Conservation (phyloP, 225 moss, liverwort and hornwort genomes). For the Lunularia cruciata region DNA sequence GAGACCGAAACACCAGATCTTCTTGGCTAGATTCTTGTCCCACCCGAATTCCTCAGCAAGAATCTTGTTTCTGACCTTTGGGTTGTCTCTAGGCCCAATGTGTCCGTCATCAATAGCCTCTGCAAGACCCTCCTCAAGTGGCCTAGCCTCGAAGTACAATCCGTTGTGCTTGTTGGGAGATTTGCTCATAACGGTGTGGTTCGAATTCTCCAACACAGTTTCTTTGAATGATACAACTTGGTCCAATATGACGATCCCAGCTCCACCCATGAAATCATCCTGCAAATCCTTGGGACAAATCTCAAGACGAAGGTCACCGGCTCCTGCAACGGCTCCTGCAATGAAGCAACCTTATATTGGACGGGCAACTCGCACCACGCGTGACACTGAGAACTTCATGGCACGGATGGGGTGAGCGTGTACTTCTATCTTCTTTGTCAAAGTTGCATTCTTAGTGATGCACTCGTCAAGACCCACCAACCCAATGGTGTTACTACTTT, state of each 20-base stretch:
- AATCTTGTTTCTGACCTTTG: too few relatives aligned
- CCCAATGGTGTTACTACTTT: neutral
- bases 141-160: slow-evolving; percentile 26
- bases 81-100: neutral
- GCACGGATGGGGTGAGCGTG: slow-evolving; percentile 27
- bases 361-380: slow-evolving; percentile 24
- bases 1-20: too few relatives aligned
- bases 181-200: slow-evolving; percentile 24
- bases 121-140: slow-evolving; percentile 19
- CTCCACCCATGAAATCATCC: slow-evolving; percentile 29
- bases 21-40: neutral
- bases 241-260: slow-evolving; percentile 14
- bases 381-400: slow-evolving; percentile 29
- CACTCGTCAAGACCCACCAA: slow-evolving; percentile 15
- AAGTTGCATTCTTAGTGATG: slow-evolving; percentile 25
- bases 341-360: slow-evolving; percentile 23
- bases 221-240: slow-evolving; percentile 20
- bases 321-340: slow-evolving; percentile 20
- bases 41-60: too few relatives aligned
- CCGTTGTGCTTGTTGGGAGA: slow-evolving; percentile 30
- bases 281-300: slow-evolving; percentile 27
- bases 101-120: slow-evolving; percentile 25
- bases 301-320: slow-evolving; percentile 25
- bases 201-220: slow-evolving; percentile 25
- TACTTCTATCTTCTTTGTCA: slow-evolving; percentile 17